Evolutionary conservation across 2,329 filamentous ascomycete species (phyloP).

Genomic region (Colletotrichum nymphaeae): DNA sequence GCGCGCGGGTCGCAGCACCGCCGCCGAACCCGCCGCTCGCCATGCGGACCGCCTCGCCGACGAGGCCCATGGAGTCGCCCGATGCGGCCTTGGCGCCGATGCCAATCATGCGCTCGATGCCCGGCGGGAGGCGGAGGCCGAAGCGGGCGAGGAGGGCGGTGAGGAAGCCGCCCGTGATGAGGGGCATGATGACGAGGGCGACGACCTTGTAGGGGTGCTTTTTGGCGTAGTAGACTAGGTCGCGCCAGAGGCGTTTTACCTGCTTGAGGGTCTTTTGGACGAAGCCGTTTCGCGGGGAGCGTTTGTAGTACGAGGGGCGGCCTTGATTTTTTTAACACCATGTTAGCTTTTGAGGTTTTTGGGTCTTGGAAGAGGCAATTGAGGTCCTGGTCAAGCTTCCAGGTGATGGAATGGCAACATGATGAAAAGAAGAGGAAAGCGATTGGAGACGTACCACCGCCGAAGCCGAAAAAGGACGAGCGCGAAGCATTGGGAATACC

Average conservation of each 20-base stretch:
- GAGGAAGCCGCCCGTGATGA: conserved; percentile 86
- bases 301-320: conserved; percentile 78
- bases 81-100: conserved; percentile 61
- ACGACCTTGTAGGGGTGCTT: conserved; percentile 89
- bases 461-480: conserved; percentile 57
- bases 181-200: conserved; percentile 85
- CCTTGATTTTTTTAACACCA: conserved; percentile 42
- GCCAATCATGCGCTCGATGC: conserved; percentile 69
- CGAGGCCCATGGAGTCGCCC: conserved; percentile 60
- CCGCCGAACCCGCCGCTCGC: conserved; percentile 49
- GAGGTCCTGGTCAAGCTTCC: no score
- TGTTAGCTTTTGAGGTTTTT: not conserved
- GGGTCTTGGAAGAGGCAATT: not conserved
- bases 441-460: conserved; percentile 44
- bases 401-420: no score
- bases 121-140: conserved; percentile 79
- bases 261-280: conserved; percentile 78
- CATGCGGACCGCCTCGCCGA: conserved; percentile 67
- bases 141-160: conserved; percentile 82
- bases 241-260: conserved; percentile 81
- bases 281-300: conserved; percentile 84
- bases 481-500: conserved; percentile 56
- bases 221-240: conserved; percentile 85
- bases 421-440: no score
- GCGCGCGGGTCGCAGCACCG: conserved; percentile 41